phyloP scores from a whole-genome alignment of 2,329 filamentous ascomycete species.

The Penicillium freii region DNA sequence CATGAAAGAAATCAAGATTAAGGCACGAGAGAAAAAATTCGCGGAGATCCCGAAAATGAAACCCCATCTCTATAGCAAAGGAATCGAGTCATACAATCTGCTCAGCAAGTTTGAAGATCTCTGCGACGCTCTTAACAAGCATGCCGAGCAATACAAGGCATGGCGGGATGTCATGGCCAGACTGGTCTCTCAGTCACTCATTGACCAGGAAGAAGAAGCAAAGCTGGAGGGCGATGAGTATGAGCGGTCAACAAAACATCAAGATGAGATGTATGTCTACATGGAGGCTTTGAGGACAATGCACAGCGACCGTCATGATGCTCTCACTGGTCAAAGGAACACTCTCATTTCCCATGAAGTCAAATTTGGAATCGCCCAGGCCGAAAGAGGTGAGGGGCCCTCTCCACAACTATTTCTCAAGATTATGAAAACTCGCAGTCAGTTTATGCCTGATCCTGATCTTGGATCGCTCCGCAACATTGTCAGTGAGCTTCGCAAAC shows the following conservation, averaged over 20 bases:
- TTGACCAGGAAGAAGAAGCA: conserved; percentile 75
- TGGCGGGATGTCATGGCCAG: conserved; percentile 74
- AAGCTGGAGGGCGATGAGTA: conserved; percentile 89
- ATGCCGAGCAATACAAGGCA: conserved; percentile 67
- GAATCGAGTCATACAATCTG: conserved; percentile 69
- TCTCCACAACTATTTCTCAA: conserved; percentile 63
- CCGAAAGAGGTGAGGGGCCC: conserved; percentile 64
- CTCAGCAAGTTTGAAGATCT: conserved; percentile 66
- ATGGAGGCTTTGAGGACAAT: conserved; percentile 73
- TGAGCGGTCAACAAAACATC: conserved; percentile 77
- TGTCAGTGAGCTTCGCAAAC: conserved; percentile 65
- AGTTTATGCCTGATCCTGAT: conserved; percentile 46
- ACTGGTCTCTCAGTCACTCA: conserved; percentile 69
- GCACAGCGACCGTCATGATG: conserved; percentile 74
- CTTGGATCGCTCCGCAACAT: conserved; percentile 68
- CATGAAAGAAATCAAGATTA: conserved; percentile 62
- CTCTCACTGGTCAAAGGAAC: conserved; percentile 75
- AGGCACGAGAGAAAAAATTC: conserved; percentile 55
- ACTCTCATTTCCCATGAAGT: conserved; percentile 72
- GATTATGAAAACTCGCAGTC: conserved; percentile 48
- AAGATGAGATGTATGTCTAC: conserved; percentile 86
- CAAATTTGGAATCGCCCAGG: conserved; percentile 58
- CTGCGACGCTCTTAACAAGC: conserved; percentile 65
- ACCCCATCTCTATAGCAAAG: conserved; percentile 54
- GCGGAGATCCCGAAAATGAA: conserved; percentile 62